Percentiles rank a stretch among this genome's conserved stretches.
These are phyloP conservation scores for Fusarium begoniae DNA, from an alignment of 2,329 filamentous ascomycete species.

Conservation along the genomic window DNA sequence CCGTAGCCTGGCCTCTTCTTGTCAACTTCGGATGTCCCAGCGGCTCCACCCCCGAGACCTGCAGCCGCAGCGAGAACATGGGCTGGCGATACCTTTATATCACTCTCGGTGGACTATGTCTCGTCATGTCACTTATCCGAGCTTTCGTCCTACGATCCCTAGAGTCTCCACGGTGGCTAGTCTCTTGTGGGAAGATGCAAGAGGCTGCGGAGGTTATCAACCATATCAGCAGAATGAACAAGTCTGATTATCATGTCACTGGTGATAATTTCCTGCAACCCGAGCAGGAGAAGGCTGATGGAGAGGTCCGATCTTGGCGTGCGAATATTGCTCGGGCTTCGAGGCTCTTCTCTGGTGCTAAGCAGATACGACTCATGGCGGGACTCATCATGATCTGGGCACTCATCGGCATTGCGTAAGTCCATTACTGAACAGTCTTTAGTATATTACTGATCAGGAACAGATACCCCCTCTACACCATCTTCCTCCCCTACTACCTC, in stretches of 20 bases:
- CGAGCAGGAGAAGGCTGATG: not conserved
- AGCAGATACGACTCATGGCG: not conserved
- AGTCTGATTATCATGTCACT: not conserved
- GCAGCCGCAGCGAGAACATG: not conserved
- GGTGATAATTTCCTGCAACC: not conserved
- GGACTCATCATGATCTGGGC: not conserved
- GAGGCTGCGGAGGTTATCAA: not conserved
- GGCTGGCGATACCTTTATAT: not conserved
- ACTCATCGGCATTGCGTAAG: not conserved
- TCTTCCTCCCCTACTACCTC: not conserved
- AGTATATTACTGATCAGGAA: accelerated
- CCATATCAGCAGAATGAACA: not conserved
- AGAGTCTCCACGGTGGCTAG: not conserved
- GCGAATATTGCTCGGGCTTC: not conserved
- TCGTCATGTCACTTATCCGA: not conserved
- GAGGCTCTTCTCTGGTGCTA: not conserved
- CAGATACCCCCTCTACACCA: not conserved
- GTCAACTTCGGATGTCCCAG: not conserved
- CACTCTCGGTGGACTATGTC: not conserved
- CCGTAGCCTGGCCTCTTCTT: not conserved
- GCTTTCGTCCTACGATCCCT: not conserved
- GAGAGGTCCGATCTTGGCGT: not conserved
- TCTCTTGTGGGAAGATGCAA: not conserved
- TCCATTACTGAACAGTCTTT: accelerated
- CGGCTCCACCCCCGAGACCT: not conserved